Evolutionary conservation across 78 protist species (phyloP).

Genomic region (Blattamonas nauphoetae): DNA sequence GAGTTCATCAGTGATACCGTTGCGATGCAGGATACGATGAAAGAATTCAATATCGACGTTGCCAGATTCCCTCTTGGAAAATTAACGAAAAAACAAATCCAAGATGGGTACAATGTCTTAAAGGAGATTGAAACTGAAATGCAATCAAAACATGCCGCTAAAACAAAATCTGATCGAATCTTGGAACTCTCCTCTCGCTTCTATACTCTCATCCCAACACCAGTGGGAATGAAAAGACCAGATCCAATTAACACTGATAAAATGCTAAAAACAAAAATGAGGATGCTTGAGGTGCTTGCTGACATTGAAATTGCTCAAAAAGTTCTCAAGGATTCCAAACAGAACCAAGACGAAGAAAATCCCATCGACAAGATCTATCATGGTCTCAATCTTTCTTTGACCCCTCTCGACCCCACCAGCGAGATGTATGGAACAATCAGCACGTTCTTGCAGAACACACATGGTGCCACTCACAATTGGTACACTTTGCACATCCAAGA

Average conservation of each 20-base stretch:
- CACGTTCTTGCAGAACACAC: slow-evolving; percentile 25
- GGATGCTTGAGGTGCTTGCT: slow-evolving; percentile 6
- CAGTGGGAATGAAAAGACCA: background rate
- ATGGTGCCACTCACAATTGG: slow-evolving; percentile 4
- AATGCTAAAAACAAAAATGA: background rate
- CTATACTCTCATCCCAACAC: slow-evolving; percentile 41
- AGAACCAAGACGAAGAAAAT: background rate
- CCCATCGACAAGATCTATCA: background rate
- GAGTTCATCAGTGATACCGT: background rate
- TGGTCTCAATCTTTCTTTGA: background rate
- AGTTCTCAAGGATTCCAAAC: background rate
- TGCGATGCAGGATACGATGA: background rate
- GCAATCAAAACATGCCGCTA: too few relatives aligned
- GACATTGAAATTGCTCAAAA: slow-evolving; percentile 17
- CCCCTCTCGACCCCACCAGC: background rate
- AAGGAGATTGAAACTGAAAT: background rate
- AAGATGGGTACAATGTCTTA: slow-evolving; percentile 16
- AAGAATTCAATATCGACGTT: slow-evolving; percentile 3
- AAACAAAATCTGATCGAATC: background rate
- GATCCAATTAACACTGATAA: background rate
- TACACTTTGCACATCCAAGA: slow-evolving; percentile 29
- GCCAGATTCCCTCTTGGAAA: slow-evolving; percentile 15
- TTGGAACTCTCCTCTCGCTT: slow-evolving; percentile 6
- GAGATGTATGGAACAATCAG: background rate
- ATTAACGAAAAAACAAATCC: slow-evolving; percentile 15